These are phyloP conservation scores for Aureobasidium vineae DNA, from an alignment of 2,329 filamentous ascomycete species.

Conservation along the genomic window DNA sequence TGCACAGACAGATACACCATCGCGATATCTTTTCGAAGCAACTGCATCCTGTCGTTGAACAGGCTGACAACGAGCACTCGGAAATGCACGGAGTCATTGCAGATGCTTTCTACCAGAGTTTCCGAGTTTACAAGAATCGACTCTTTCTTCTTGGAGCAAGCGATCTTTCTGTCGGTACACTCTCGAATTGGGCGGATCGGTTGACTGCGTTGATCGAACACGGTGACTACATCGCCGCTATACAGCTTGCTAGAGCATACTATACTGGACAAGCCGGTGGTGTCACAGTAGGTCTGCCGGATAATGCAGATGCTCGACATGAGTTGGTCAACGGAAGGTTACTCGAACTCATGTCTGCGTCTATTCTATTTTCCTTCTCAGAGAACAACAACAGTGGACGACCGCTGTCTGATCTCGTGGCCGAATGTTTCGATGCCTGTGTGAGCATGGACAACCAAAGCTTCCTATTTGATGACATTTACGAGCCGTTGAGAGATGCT, in stretches of 20 bases:
- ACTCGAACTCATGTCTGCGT: slow-evolving; percentile 89
- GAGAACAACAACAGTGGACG: slow-evolving; percentile 57
- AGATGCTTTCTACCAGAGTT: slow-evolving; percentile 98
- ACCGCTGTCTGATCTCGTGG: slow-evolving; percentile 36
- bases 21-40: slow-evolving; percentile 86
- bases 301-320: slow-evolving; percentile 73
- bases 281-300: slow-evolving; percentile 87
- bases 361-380: slow-evolving; percentile 67
- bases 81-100: slow-evolving; percentile 95
- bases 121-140: slow-evolving; percentile 90
- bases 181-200: slow-evolving; percentile 97
- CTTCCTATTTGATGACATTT: slow-evolving; percentile 88
- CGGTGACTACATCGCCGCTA: slow-evolving; percentile 92
- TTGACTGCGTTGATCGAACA: slow-evolving; percentile 92
- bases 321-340: slow-evolving; percentile 83
- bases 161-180: slow-evolving; percentile 81
- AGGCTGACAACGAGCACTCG: slow-evolving; percentile 78
- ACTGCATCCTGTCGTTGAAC: slow-evolving; percentile 78
- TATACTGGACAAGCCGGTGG: slow-evolving; percentile 91
- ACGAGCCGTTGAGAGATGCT: slow-evolving; percentile 82
- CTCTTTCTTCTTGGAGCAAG: slow-evolving; percentile 93
- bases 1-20: slow-evolving; percentile 91
- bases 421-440: slow-evolving; percentile 81
- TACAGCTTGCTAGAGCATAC: slow-evolving; percentile 86
- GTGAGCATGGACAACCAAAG: slow-evolving; percentile 73